These are phyloP conservation scores for Umbellularia californica DNA, from an alignment of 164 flowering plant species.

Conservation along the genomic window DNA sequence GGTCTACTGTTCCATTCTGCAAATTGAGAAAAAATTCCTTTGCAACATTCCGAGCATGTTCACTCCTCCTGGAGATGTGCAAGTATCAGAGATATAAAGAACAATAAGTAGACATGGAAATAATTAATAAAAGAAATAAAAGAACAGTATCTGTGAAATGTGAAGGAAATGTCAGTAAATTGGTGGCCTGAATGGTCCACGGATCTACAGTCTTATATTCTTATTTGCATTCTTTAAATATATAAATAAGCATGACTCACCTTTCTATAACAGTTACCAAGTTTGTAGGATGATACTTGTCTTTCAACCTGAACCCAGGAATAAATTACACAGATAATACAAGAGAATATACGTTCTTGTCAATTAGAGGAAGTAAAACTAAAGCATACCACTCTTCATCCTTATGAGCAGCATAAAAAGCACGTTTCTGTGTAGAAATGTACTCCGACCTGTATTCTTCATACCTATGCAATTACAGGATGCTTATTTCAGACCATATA, in stretches of 20 bases:
- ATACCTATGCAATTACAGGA: constrained; percentile 44
- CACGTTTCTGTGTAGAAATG: constrained; percentile 85
- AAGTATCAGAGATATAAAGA: background rate
- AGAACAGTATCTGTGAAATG: too few species aligned
- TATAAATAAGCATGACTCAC: constrained; percentile 31
- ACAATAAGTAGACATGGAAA: background rate
- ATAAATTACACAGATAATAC: background rate
- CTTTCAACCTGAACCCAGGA: constrained; percentile 68
- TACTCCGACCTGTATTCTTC: constrained; percentile 94
- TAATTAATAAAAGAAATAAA: background rate
- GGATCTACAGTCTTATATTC: background rate
- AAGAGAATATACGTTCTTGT: background rate
- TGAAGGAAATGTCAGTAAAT: background rate
- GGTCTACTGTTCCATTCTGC: constrained; percentile 77
- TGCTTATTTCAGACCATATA: background rate
- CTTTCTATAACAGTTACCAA: constrained; percentile 81
- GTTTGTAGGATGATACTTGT: constrained; percentile 96
- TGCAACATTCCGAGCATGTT: constrained; percentile 63
- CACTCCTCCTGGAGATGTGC: constrained; percentile 73
- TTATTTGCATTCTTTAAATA: background rate
- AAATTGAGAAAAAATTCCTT: constrained; percentile 80
- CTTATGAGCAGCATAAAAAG: constrained; percentile 86
- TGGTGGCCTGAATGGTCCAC: background rate
- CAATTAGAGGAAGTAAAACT: background rate
- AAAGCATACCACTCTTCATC: constrained; percentile 83